Percentiles rank a stretch among this genome's conserved stretches.
Evolutionary conservation across 495 filamentous ascomycete species (phyloP).

Genomic region (Stereocaulon alpinum): DNA sequence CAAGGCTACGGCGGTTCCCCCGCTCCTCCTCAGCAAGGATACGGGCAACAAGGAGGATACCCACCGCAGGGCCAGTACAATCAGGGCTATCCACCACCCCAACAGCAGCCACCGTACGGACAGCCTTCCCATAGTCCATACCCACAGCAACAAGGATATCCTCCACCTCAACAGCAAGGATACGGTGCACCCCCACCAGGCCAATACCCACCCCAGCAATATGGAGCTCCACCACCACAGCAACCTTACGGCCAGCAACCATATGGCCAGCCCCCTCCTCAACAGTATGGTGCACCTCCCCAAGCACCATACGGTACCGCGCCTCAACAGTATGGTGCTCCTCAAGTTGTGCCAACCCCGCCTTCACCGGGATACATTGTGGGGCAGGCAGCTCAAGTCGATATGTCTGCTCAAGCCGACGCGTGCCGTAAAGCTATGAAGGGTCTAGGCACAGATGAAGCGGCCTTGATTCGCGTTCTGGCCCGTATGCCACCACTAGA

Average conservation of each 20-base stretch:
- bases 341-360: conserved; percentile 26
- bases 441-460: conserved; percentile 82
- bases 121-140: conserved; percentile 30
- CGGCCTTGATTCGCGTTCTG: conserved; percentile 55
- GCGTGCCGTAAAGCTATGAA: conserved; percentile 74
- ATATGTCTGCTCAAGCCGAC: conserved; percentile 55
- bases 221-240: conserved; percentile 23
- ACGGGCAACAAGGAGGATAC: conserved; percentile 17
- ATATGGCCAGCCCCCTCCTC: conserved; percentile 26
- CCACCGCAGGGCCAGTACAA: conserved; percentile 16
- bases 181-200: conserved; percentile 31
- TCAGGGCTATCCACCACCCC: conserved; percentile 23
- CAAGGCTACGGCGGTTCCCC: conserved; percentile 11
- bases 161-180: conserved; percentile 26
- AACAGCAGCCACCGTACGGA: conserved; percentile 28
- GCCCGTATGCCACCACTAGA: conserved; percentile 60
- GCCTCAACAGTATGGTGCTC: conserved; percentile 30
- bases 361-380: conserved; percentile 55
- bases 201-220: conserved; percentile 21
- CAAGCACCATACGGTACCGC: conserved; percentile 35
- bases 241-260: conserved; percentile 20
- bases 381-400: conserved; percentile 51
- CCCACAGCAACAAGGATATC: conserved; percentile 29
- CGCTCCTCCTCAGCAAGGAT: conserved; percentile 10
- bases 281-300: conserved; percentile 25